Evolutionary conservation across 371 early-diverging fungal genomes (phyloP).

Genomic region (Chytridiales sp.): DNA sequence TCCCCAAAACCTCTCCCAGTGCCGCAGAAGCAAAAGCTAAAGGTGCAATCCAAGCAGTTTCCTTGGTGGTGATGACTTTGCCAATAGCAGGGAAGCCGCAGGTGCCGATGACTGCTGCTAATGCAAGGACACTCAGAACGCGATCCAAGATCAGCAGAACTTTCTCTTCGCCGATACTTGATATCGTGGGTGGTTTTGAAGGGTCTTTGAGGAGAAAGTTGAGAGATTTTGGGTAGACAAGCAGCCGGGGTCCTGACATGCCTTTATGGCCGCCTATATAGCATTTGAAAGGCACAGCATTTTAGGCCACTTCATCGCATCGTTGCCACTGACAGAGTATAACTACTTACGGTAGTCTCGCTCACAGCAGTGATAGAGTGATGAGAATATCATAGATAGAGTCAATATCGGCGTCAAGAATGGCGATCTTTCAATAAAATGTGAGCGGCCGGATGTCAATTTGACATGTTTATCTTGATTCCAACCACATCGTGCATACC

Average conservation of each 20-base stretch:
- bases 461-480: too few species aligned
- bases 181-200: neutral
- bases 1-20: constrained; percentile 2
- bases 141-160: constrained; percentile 7
- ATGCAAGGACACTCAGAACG: neutral
- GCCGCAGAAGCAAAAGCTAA: neutral
- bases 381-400: constrained; percentile 4
- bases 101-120: neutral
- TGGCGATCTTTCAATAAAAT: neutral
- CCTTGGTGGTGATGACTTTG: neutral
- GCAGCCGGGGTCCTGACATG: constrained; percentile 2
- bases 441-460: too few species aligned
- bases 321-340: too few species aligned
- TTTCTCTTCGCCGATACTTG: constrained; percentile 1
- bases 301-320: too few species aligned
- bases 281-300: too few species aligned
- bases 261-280: too few species aligned
- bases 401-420: constrained; percentile 6
- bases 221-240: constrained; percentile 1
- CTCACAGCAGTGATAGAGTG: constrained; percentile 8
- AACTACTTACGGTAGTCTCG: constrained; percentile 5
- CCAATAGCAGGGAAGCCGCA: constrained; percentile 5
- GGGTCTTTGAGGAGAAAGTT: neutral
- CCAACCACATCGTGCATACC: too few species aligned
- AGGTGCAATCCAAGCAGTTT: constrained; percentile 10